Evolutionary conservation across 2,329 filamentous ascomycete species (phyloP).

Genomic region (Curvularia lunata): DNA sequence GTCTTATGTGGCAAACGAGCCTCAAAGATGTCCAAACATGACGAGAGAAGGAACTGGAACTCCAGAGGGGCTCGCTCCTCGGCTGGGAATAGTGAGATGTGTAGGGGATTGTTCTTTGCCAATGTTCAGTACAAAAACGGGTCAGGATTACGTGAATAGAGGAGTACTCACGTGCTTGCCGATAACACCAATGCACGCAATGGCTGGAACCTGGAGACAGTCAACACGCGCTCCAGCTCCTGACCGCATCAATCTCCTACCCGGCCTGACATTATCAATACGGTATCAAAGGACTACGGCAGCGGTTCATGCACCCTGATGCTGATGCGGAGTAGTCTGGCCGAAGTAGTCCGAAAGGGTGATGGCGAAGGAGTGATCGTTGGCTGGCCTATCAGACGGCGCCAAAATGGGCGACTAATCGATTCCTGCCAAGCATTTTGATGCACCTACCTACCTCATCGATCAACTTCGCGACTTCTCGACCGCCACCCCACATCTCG

Average conservation of each 20-base stretch:
- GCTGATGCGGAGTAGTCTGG: slow-evolving; percentile 22
- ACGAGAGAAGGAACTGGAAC: slow-evolving; percentile 89
- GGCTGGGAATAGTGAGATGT: slow-evolving; percentile 85
- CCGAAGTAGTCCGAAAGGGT: slow-evolving; percentile 34
- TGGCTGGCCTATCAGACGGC: slow-evolving; percentile 41
- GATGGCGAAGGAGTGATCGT: slow-evolving; percentile 26
- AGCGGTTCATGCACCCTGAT: slow-evolving; percentile 10
- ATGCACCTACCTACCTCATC: slow-evolving; percentile 46
- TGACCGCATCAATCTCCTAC: slow-evolving; percentile 1
- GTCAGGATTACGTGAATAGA: slow-evolving; percentile 6
- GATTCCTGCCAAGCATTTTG: slow-evolving; percentile 31
- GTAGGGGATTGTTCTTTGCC: slow-evolving; percentile 87
- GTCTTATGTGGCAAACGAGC: slow-evolving; percentile 76
- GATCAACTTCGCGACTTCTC: slow-evolving; percentile 29
- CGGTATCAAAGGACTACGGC: slow-evolving; percentile 4
- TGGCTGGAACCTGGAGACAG: slow-evolving; percentile 64
- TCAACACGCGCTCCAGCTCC: not conserved
- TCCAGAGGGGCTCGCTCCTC: slow-evolving; percentile 80
- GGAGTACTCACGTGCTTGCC: slow-evolving; percentile 76
- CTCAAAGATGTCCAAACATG: slow-evolving; percentile 92
- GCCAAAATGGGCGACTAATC: slow-evolving; percentile 40
- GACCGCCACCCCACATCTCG: slow-evolving; percentile 42
- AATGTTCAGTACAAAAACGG: slow-evolving; percentile 13
- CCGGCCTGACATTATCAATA: slow-evolving; percentile 16
- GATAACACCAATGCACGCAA: slow-evolving; percentile 92